These are phyloP conservation scores for Metschnikowia lunata DNA, from an alignment of 805 yeast genomes.

Conservation along the genomic window DNA sequence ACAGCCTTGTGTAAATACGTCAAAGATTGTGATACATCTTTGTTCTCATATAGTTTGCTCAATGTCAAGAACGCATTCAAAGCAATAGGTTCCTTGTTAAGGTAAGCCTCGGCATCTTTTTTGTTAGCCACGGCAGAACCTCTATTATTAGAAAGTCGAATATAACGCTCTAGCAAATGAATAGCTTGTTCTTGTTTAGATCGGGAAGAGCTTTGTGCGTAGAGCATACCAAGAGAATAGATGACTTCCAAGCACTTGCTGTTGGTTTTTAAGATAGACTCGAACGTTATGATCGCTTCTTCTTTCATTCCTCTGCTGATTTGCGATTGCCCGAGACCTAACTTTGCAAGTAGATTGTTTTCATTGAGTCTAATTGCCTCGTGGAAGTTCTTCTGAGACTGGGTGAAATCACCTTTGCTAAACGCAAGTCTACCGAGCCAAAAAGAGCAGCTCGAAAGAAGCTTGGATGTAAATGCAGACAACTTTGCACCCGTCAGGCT, in stretches of 20 bases:
- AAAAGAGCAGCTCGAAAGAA: slow-evolving; percentile 43
- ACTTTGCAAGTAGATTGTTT: slow-evolving; percentile 59
- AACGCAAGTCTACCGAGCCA: slow-evolving; percentile 86
- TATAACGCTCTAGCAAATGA: slow-evolving; percentile 62
- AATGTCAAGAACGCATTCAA: slow-evolving; percentile 65
- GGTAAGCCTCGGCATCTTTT: slow-evolving; percentile 20
- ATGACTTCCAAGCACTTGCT: slow-evolving; percentile 71
- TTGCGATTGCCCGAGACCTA: slow-evolving; percentile 86
- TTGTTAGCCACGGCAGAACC: slow-evolving; percentile 25
- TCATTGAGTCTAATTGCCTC: slow-evolving; percentile 66
- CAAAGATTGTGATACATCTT: slow-evolving; percentile 64
- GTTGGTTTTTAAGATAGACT: slow-evolving; percentile 59
- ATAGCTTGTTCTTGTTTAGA: slow-evolving; percentile 53
- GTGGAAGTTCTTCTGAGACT: slow-evolving; percentile 68
- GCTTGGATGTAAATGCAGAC: slow-evolving; percentile 26
- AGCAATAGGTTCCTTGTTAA: slow-evolving; percentile 51
- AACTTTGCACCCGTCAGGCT: slow-evolving; percentile 18
- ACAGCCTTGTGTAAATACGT: slow-evolving; percentile 58
- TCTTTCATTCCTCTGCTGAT: slow-evolving; percentile 66
- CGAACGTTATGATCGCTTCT: slow-evolving; percentile 85
- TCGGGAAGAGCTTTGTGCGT: slow-evolving; percentile 46
- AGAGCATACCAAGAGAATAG: slow-evolving; percentile 71
- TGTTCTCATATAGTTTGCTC: slow-evolving; percentile 64
- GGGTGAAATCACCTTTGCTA: slow-evolving; percentile 52
- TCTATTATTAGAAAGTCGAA: slow-evolving; percentile 53